These are phyloP conservation scores for Lachancea sp. DNA, from an alignment of 805 yeast species.

Conservation along the genomic window DNA sequence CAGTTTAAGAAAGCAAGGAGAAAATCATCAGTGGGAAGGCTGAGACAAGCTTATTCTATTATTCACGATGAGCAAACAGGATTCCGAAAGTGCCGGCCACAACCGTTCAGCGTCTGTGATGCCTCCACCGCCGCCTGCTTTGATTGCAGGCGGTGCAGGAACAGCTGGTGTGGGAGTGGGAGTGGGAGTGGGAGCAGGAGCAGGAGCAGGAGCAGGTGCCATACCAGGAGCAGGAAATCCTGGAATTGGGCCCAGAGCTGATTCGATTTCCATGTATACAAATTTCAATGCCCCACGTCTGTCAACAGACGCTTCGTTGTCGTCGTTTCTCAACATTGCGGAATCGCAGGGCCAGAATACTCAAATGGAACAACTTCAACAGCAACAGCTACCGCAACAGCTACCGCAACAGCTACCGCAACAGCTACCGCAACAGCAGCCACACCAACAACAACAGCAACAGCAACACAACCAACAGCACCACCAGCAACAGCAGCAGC, in stretches of 20 bases:
- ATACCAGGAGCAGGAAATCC: slow-evolving; percentile 6
- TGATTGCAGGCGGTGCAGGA: no score
- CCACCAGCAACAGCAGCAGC: slow-evolving; percentile 1
- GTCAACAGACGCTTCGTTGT: slow-evolving; percentile 23
- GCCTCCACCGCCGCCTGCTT: slow-evolving; percentile 10
- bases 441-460: slow-evolving; percentile 1
- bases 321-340: slow-evolving; percentile 22
- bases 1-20: not conserved
- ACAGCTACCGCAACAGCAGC: not conserved
- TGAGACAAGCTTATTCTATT: no score
- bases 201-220: not conserved
- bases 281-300: slow-evolving; percentile 17
- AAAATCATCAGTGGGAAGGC: no score
- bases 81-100: slow-evolving; percentile 5
- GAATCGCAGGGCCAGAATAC: slow-evolving; percentile 13
- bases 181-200: no score
- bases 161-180: no score
- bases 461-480: slow-evolving; percentile 2
- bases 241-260: slow-evolving; percentile 10
- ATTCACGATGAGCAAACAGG: slow-evolving; percentile 6
- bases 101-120: slow-evolving; percentile 6
- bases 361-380: slow-evolving; percentile 2
- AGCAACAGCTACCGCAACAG: slow-evolving; percentile 2
- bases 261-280: slow-evolving; percentile 18
- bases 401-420: slow-evolving; percentile 2